Evolutionary conservation across 1,139 yeast species (phyloP).

Genomic region (Candida albicans): DNA sequence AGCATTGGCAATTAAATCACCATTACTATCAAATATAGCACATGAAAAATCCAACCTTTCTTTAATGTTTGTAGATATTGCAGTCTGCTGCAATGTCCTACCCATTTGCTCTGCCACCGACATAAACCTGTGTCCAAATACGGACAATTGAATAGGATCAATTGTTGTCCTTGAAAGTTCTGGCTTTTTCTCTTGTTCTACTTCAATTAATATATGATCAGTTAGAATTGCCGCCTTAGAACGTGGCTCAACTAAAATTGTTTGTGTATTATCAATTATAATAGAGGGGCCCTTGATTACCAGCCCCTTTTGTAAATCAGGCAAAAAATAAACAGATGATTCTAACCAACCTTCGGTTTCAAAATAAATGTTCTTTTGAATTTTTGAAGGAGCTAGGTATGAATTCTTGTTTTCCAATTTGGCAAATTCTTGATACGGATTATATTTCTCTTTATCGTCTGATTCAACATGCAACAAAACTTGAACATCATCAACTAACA

Average conservation of each 20-base stretch:
- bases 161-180: conserved; percentile 32
- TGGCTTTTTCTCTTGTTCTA: conserved; percentile 28
- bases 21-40: conserved; percentile 74
- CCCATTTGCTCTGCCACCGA: conserved; percentile 93
- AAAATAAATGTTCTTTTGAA: conserved; percentile 27
- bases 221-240: conserved; percentile 63
- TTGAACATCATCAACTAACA: conserved; percentile 81
- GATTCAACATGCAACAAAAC: conserved; percentile 43
- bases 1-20: conserved; percentile 81
- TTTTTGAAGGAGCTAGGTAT: conserved; percentile 7
- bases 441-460: conserved; percentile 27
- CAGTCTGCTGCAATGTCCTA: conserved; percentile 71
- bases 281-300: conserved; percentile 74
- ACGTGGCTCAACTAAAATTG: conserved; percentile 74
- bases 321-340: conserved; percentile 54
- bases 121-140: conserved; percentile 84
- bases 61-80: conserved; percentile 83
- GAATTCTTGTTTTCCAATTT: conserved; percentile 10
- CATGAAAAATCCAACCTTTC: conserved; percentile 84
- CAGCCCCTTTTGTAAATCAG: conserved; percentile 52
- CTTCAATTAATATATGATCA: conserved; percentile 46
- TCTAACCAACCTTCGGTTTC: conserved; percentile 45
- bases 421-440: conserved; percentile 36
- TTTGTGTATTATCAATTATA: conserved; percentile 83
- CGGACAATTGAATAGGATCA: conserved; percentile 73